Evolutionary conservation across 768 basidiomycete genomes (phyloP), one percentile per base, ranked within the genome.

Genomic region (Lactarius hengduanensis): DNA sequence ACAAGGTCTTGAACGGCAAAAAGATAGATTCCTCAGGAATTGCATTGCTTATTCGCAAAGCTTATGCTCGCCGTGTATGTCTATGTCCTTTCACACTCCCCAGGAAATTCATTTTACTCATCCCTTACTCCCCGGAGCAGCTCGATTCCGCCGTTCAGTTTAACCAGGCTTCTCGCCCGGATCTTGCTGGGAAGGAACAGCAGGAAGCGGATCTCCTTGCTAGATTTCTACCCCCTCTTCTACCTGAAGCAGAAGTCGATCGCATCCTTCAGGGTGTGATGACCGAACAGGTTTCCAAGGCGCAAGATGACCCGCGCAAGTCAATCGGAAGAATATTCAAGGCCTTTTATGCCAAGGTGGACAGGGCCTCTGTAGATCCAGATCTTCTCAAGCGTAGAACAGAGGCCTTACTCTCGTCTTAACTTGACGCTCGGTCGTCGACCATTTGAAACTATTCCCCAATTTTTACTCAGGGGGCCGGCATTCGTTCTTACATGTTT

Each of bases 131-230:
- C 55, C 53, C 62, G 45, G 45, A 34, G 2, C 64, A 92, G 90
- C 78, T 73, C 5, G 89, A 90, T 60, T 83, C 88, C 53, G 85
- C 84, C 22, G 70, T 76, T 10, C 83, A 85, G 70, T 92, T 84
- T 70, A 69, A 71, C 15, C 77, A 81, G 72, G 88, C 85, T 28
- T 79, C 81, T n/a, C 82, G 90, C 54, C 76, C 76, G 1, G 90
- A 91, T 62, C 82, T 91, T 45, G 89, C 87, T 28, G 80, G 81
- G 54, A 86, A 84, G 69, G 89, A 90, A 76, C 72, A 74, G 6
- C 74, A 73, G 34, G 89, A 91, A 77, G 85, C 78, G n/a, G 76
- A 78, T 53, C 72, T 88, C 36, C 75, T 91, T 50, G 76, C 82
- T 30, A 74, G 76, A 54, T 85, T 86, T 68, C 72, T 91, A 26